Evolutionary conservation across 2,329 filamentous ascomycete species (phyloP), one percentile per base, ranked within the genome.

Genomic region (Laburnicola sp.): DNA sequence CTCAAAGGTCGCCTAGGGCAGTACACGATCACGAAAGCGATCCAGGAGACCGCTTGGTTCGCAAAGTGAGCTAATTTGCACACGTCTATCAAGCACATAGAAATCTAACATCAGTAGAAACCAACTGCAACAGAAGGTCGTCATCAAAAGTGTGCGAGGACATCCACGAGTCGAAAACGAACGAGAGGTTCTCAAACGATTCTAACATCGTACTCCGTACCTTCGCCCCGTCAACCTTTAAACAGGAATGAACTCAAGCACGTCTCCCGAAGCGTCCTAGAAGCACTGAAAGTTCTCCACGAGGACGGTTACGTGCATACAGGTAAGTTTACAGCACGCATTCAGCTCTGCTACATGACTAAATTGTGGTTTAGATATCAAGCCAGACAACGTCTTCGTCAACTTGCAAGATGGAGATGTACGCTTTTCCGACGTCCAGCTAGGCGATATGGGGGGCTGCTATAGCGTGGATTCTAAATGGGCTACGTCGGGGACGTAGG

Each of bases 331-430:
- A 23, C 21, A 47, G 32, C 27, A 30, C 34, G 3, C 7, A 16
- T 39, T 38, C 30, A 8, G 3, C 5, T 42, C 25, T 1, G 28
- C 39, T 39, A 3, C 44, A 21, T 36, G 27, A 32, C 44, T 60
- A 26, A 57, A 16, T 10, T 0, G 35, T 2, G 2, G 1, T 23
- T 4, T 4, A 69, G 66, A 69, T 51, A 45, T 68, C 44, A 75
- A 75, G 45, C 70, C 63, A n/a, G 60, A 73, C 32, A 74, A 75
- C 47, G 63, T 74, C 16, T 69, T 74, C 34, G 63, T 72, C 22
- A 72, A 74, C 51, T 63, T 67, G 40, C 57, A 62, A 49, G 37
- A 57, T 51, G 56, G 60, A 44, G 58, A 59, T 43, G 56, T 48
- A 35, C 65, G 69, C 36, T 73, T 75, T 51, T 50, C 64, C 10